These are phyloP conservation scores for Verticillium isaacii DNA, from an alignment of 2,329 filamentous ascomycete species.

Conservation along the genomic window DNA sequence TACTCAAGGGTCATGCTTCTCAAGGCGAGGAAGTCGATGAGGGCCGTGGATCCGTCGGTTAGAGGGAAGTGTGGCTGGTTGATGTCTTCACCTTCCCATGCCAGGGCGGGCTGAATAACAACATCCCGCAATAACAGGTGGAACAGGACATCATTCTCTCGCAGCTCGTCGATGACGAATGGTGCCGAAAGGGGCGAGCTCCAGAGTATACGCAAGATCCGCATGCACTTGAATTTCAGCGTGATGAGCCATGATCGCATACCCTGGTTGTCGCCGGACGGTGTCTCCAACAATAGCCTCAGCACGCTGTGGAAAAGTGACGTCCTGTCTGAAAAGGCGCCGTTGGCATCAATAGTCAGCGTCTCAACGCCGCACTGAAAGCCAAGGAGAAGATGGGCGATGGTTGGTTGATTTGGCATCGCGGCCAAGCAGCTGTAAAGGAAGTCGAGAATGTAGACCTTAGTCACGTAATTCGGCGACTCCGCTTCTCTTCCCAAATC, in stretches of 20 bases:
- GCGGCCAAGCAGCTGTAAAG: constrained; percentile 74
- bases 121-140: constrained; percentile 68
- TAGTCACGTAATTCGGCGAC: constrained; percentile 73
- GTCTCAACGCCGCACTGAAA: constrained; percentile 72
- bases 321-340: constrained; percentile 64
- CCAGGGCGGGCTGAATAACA: constrained; percentile 61
- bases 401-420: constrained; percentile 71
- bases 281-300: constrained; percentile 64
- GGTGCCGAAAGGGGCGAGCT: constrained; percentile 71
- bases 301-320: constrained; percentile 84
- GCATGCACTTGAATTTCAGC: constrained; percentile 64
- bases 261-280: constrained; percentile 55
- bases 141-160: constrained; percentile 75
- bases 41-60: constrained; percentile 60
- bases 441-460: constrained; percentile 81
- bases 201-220: constrained; percentile 79
- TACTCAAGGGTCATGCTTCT: constrained; percentile 81
- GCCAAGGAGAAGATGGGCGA: constrained; percentile 86
- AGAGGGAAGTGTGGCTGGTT: constrained; percentile 62
- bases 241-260: constrained; percentile 66
- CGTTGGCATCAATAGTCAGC: constrained; percentile 62
- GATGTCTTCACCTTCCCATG: constrained; percentile 69
- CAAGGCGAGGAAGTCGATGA: constrained; percentile 73
- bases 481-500: constrained; percentile 69
- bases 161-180: constrained; percentile 73